Conservation (phyloP, 2,329 filamentous ascomycete species). For the Diaporthe velutina region DNA sequence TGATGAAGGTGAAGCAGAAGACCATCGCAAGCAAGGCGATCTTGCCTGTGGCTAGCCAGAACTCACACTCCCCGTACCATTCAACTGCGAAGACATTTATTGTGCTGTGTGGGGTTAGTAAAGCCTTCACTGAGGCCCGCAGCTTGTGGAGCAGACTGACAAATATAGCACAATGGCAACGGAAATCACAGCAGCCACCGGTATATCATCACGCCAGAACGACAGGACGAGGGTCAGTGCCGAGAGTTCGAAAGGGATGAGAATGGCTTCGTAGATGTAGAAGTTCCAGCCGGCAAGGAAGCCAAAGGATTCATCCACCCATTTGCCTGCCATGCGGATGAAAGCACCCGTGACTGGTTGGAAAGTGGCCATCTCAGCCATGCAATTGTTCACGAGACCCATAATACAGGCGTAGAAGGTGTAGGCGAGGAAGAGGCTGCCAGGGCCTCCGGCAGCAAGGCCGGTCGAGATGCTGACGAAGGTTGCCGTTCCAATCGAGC, state of each 20-base stretch:
- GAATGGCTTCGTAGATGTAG: constrained; percentile 56
- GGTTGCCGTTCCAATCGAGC: constrained; percentile 69
- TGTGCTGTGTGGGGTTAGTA: constrained; percentile 42
- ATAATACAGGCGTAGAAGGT: constrained; percentile 67
- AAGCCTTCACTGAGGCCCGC: not conserved
- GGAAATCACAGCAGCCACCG: constrained; percentile 64
- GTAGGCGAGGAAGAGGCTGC: constrained; percentile 70
- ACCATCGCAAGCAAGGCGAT: constrained; percentile 75
- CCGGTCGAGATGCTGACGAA: constrained; percentile 74
- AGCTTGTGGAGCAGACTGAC: constrained; percentile 54
- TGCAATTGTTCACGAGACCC: constrained; percentile 73
- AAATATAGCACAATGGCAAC: constrained; percentile 68
- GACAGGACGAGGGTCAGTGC: constrained; percentile 56
- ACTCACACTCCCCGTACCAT: constrained; percentile 79
- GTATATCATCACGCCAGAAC: constrained; percentile 62
- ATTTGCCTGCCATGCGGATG: constrained; percentile 73
- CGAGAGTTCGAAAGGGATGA: constrained; percentile 57
- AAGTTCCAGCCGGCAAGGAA: constrained; percentile 65
- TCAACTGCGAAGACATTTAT: constrained; percentile 76
- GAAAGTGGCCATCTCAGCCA: constrained; percentile 74
- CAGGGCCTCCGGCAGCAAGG: constrained; percentile 57
- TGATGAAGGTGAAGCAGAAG: constrained; percentile 81
- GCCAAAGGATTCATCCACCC: constrained; percentile 74
- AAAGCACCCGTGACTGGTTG: constrained; percentile 74
- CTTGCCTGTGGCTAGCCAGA: constrained; percentile 74